Base-by-base conservation (phyloP, 2,329 filamentous ascomycete species). In the Coniochaeta pulveracea region DNA sequence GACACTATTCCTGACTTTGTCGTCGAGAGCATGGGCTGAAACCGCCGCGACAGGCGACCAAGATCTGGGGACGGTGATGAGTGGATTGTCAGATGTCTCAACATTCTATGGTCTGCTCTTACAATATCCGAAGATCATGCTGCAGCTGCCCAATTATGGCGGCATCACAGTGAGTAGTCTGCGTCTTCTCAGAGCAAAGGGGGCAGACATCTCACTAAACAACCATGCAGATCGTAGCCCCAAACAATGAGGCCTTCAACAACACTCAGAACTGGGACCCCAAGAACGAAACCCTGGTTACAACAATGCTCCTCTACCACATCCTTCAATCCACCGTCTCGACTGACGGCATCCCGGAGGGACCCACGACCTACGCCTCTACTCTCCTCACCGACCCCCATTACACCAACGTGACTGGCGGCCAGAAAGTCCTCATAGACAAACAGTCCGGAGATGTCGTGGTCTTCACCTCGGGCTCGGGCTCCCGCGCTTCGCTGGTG, bases 301-400 rank as follows among this genome's bases (percentile, higher is more conserved):
- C 61, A n/a, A 51, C 54, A 21, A 61, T 80, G 19, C 61, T 81
- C 5, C 55, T 65, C 33, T 81, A 81, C 51, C 76, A 81, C 52
- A 64, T 80, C 33, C 56, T 80, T 17, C 58, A 65, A 33, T 66
- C 63, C 31, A 63, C 61, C 10, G 59, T 76, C 10, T 45, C 51
- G 4, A 56, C 57, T 5, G 50, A 45, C 6, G 48, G 47, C 12
- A 53, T 69, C 22, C 38, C 49, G 2, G 38, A 47, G 1, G 60
- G 60, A 2, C 51, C 52, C 3, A 52, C 57, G 1, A 48, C 50
- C 14, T 61, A 66, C 35, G 49, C 58, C 21, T 48, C 57, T 19
- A 67, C 64, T 2, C 54, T 68, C 12, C 53, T 72, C 29, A 55
- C 47, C 6, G 51, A 55, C 24, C 22, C 52, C 8, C 47, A 43